Evolutionary conservation across 2,329 filamentous ascomycete species (phyloP).

Genomic region (Rasamsonia emersonii): DNA sequence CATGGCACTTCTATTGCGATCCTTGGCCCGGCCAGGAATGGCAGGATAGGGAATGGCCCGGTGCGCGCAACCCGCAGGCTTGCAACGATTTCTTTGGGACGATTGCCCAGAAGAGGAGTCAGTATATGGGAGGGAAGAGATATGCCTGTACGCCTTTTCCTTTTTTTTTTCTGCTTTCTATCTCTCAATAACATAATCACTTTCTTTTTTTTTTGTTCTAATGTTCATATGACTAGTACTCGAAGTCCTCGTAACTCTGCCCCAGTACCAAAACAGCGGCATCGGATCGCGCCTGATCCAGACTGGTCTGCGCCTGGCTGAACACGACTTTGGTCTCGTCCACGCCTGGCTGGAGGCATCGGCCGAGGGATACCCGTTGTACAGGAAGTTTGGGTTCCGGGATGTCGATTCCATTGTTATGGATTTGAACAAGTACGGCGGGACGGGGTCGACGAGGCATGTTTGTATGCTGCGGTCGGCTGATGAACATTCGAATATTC

Average conservation of each 20-base stretch:
- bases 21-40: slow-evolving; percentile 2
- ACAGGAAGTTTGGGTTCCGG: slow-evolving; percentile 6
- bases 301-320: slow-evolving; percentile 4
- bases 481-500: no score
- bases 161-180: background rate
- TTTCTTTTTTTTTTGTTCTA: background rate
- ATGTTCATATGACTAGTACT: slow-evolving; percentile 1
- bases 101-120: slow-evolving; percentile 2
- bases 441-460: background rate
- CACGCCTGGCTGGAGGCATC: slow-evolving; percentile 6
- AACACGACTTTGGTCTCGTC: slow-evolving; percentile 1
- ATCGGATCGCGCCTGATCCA: slow-evolving; percentile 6
- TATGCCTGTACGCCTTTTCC: slow-evolving; percentile 5
- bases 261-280: slow-evolving; percentile 4
- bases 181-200: background rate
- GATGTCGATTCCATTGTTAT: slow-evolving; percentile 1
- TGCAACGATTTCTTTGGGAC: slow-evolving; percentile 9
- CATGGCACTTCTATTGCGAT: slow-evolving; percentile 7
- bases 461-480: background rate
- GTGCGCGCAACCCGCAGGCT: slow-evolving; percentile 2
- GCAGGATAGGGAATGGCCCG: slow-evolving; percentile 6
- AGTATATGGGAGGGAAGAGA: slow-evolving; percentile 6
- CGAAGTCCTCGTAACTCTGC: slow-evolving; percentile 3
- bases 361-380: slow-evolving; percentile 4
- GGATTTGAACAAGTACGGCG: slow-evolving; percentile 7